Percentiles rank a stretch among this genome's conserved stretches.
phyloP scores from a whole-genome alignment of 2,329 filamentous ascomycete species.

The Westerdykella aurantiaca region DNA sequence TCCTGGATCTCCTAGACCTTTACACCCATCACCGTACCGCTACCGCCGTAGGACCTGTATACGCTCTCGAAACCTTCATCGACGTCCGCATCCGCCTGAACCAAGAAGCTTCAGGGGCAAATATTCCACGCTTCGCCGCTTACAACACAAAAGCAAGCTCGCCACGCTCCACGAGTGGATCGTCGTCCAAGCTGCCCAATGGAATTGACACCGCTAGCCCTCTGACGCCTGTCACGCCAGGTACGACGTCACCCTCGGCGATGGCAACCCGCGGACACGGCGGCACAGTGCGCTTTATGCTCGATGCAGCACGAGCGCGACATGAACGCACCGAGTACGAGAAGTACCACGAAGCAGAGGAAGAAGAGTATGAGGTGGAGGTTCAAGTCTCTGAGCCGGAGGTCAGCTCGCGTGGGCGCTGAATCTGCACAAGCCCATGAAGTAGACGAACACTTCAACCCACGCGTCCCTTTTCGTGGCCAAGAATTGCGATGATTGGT shows the following conservation, averaged over 20 bases:
- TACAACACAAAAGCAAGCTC: slow-evolving; percentile 17
- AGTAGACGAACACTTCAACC: not conserved
- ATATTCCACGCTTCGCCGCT: slow-evolving; percentile 56
- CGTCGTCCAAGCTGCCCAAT: slow-evolving; percentile 23
- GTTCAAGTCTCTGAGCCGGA: slow-evolving; percentile 23
- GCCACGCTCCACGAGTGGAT: slow-evolving; percentile 16
- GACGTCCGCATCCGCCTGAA: slow-evolving; percentile 83
- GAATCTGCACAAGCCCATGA: not conserved
- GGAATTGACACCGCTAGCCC: slow-evolving; percentile 30
- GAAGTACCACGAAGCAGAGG: slow-evolving; percentile 58
- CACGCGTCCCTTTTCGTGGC: no score
- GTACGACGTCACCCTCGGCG: slow-evolving; percentile 38
- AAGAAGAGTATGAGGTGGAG: slow-evolving; percentile 75
- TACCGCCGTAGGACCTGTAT: slow-evolving; percentile 67
- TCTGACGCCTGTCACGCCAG: slow-evolving; percentile 42
- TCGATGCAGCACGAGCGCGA: slow-evolving; percentile 70
- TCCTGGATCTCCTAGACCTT: slow-evolving; percentile 84
- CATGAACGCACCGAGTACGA: slow-evolving; percentile 51
- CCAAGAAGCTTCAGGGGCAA: slow-evolving; percentile 63
- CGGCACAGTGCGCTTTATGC: slow-evolving; percentile 82
- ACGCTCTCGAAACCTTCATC: slow-evolving; percentile 74
- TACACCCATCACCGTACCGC: slow-evolving; percentile 77
- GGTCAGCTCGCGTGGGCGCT: not conserved
- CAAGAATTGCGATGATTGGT: no score
- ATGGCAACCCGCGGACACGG: slow-evolving; percentile 47